phyloP scores from a whole-genome alignment of 805 yeast genomes.

The Wickerhamiella dianesei region DNA sequence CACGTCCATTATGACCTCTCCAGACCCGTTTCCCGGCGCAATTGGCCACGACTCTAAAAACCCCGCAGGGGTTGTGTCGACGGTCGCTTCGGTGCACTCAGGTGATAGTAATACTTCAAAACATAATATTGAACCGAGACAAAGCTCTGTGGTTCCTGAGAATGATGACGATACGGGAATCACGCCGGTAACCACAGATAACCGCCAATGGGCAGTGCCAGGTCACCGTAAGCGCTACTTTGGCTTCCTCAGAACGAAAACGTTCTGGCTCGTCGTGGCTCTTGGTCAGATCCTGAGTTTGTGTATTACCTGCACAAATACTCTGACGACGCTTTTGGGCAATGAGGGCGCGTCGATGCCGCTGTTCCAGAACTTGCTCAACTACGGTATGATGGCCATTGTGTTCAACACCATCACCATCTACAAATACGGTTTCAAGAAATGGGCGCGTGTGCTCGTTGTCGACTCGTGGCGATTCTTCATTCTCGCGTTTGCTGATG shows the following conservation, averaged over 20 bases:
- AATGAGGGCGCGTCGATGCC: slow-evolving; percentile 30
- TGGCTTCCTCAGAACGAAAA: slow-evolving; percentile 23
- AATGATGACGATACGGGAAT: background rate
- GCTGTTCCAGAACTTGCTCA: slow-evolving; percentile 33
- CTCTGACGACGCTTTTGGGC: slow-evolving; percentile 30
- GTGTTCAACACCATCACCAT: slow-evolving; percentile 30
- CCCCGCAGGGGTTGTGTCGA: background rate
- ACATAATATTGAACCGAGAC: background rate
- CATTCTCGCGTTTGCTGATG: slow-evolving; percentile 32
- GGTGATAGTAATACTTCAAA: background rate
- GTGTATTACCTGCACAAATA: slow-evolving; percentile 31
- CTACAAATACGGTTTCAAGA: slow-evolving; percentile 28
- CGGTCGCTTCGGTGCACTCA: background rate
- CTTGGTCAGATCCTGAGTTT: slow-evolving; percentile 32
- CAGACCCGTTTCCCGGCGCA: background rate
- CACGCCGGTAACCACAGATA: background rate
- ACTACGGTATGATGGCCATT: slow-evolving; percentile 27
- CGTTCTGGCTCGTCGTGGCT: slow-evolving; percentile 31
- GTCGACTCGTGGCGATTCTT: slow-evolving; percentile 33
- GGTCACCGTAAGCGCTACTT: slow-evolving; percentile 14
- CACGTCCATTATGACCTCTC: background rate
- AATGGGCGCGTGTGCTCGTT: slow-evolving; percentile 22
- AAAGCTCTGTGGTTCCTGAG: background rate
- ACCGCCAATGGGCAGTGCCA: background rate
- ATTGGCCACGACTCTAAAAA: background rate